These are phyloP conservation scores for Gracilaria vermiculophylla DNA, from an alignment of 23 red algal genomes.

Conservation along the genomic window DNA sequence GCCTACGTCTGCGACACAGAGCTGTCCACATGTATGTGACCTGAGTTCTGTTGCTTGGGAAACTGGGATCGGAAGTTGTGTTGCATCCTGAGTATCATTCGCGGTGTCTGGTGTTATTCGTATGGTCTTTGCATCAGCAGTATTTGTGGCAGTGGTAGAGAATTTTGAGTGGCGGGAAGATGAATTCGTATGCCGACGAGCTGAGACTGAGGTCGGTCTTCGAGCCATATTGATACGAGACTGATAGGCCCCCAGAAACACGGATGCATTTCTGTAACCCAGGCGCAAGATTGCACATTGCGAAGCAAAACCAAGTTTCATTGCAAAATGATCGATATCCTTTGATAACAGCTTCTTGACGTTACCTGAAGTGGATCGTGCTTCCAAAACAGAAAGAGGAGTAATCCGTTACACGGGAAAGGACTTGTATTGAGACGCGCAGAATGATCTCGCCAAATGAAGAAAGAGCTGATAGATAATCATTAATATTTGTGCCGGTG, in stretches of 20 bases:
- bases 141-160: not conserved
- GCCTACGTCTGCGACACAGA: slow-evolving; percentile 64
- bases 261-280: slow-evolving; percentile 16
- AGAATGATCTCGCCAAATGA: too few species aligned
- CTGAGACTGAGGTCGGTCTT: not conserved
- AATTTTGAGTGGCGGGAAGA: not conserved
- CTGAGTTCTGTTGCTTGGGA: slow-evolving; percentile 53
- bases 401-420: too few species aligned
- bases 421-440: too few species aligned
- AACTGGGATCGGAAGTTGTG: not conserved
- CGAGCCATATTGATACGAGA: not conserved
- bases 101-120: not conserved
- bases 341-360: not conserved
- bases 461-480: too few species aligned
- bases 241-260: slow-evolving; percentile 6
- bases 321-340: not conserved
- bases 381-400: not conserved
- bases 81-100: not conserved
- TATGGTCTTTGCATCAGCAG: not conserved
- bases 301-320: slow-evolving; percentile 32
- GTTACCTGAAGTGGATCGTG: not conserved
- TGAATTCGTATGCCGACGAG: not conserved
- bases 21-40: slow-evolving; percentile 81
- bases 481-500: too few species aligned
- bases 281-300: not conserved